Conservation (phyloP, 2,329 filamentous ascomycete species). For the Paraphaeosphaeria minitans region DNA sequence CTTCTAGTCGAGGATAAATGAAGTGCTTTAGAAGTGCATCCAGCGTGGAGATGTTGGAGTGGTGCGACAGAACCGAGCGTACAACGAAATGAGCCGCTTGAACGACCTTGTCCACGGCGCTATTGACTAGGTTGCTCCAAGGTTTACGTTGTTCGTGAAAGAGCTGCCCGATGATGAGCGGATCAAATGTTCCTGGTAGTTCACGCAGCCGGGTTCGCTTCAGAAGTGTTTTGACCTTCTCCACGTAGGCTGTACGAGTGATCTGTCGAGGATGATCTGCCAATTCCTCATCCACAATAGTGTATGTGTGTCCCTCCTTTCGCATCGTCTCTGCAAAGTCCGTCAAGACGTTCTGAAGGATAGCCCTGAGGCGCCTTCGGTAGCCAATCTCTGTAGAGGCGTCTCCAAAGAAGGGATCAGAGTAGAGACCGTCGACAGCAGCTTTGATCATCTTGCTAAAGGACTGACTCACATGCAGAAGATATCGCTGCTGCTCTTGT, state of each 20-base stretch:
- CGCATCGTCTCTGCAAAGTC: slow-evolving; percentile 25
- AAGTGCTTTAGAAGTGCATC: slow-evolving; percentile 9
- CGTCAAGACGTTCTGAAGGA: slow-evolving; percentile 28
- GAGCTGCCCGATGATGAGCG: slow-evolving; percentile 26
- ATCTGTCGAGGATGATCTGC: slow-evolving; percentile 13
- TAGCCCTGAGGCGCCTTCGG: slow-evolving; percentile 27
- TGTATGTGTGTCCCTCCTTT: slow-evolving; percentile 18
- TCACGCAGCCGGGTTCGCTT: slow-evolving; percentile 24
- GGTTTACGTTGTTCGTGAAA: slow-evolving; percentile 27
- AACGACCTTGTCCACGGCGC: slow-evolving; percentile 10
- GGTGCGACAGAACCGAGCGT: slow-evolving; percentile 10
- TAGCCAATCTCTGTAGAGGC: slow-evolving; percentile 19
- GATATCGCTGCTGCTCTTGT: slow-evolving; percentile 55
- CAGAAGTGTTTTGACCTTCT: slow-evolving; percentile 26
- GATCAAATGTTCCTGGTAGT: slow-evolving; percentile 29
- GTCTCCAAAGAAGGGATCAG: slow-evolving; percentile 55
- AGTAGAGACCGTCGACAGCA: slow-evolving; percentile 54
- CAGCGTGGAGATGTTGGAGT: slow-evolving; percentile 10
- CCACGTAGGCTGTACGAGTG: slow-evolving; percentile 26
- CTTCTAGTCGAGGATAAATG: slow-evolving; percentile 13
- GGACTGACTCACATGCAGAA: slow-evolving; percentile 51
- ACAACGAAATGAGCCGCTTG: slow-evolving; percentile 9
- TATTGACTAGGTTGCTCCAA: slow-evolving; percentile 18
- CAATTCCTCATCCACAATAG: slow-evolving; percentile 19
- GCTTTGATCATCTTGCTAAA: slow-evolving; percentile 54